Base-by-base conservation (phyloP, 768 basidiomycete genomes). In the Boletus sp. region DNA sequence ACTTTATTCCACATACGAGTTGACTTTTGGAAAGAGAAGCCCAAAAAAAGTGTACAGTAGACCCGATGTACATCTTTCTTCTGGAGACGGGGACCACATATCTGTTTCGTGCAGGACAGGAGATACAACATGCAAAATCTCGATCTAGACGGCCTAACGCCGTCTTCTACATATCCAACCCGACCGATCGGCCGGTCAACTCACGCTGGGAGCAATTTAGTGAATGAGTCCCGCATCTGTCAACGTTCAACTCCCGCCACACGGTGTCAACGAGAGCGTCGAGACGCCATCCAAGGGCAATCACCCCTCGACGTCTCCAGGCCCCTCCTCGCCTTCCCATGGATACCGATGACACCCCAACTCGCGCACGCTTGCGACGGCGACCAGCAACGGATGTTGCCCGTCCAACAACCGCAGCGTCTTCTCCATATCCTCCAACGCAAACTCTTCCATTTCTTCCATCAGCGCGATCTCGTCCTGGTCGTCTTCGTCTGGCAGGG, bases 381-480 rank as follows among this genome's bases (percentile, higher is more conserved):
- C 88, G 38, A 90, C 76, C 47, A 90, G 64, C 54, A 91, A 62
- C n/a, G 81, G 75, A 68, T 90, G 85, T 43, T 77, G 77, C 25
- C 69, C 58, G 59, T 89, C 85, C 51, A 91, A 72, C 55, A 74
- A 57, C 40, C 61, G 57, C 50, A 90, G 63, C 70, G 87, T 75
- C 76, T 82, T 85, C 42, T 72, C 78, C 83, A 91, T 89, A 66
- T 90, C 90, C 66, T 90, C 88, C 59, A 90, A 66, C 60, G 83
- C 86, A 63, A 87, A 90, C 52, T 88, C 88, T 67, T 90, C 90
- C 72, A 90, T 84, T 75, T 93, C 89, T 68, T 92, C 88, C 37
- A 88, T 64, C 50, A 90, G 66, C 66, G 80, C 80, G 59, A 88
- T 70, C 58, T 91, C 88, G 57, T 90, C 87, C 53, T 74, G 73